Percentiles rank a stretch among this genome's conserved stretches.
phyloP scores from a whole-genome alignment of 139 green algal genomes.

The Chlorokybus atmophyticus region DNA sequence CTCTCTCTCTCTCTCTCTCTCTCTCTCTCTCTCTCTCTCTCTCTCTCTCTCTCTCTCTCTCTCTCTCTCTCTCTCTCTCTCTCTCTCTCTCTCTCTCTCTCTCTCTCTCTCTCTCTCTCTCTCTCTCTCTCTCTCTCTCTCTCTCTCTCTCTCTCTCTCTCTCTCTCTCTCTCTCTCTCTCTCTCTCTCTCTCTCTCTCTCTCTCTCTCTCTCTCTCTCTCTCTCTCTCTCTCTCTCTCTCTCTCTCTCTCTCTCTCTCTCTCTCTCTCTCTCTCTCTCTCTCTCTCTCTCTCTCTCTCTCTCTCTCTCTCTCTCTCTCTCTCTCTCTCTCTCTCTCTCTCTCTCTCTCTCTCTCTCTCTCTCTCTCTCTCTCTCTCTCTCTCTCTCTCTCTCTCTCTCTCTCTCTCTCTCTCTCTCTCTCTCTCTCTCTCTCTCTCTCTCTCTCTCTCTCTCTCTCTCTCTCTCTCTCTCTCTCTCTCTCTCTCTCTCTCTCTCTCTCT shows the following conservation, averaged over 20 bases:
- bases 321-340: too few relatives aligned
- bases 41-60: constrained; percentile 10
- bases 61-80: constrained; percentile 10
- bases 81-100: not conserved
- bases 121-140: not conserved
- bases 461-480: too few relatives aligned
- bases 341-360: too few relatives aligned
- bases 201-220: constrained; percentile 1
- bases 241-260: not conserved
- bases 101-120: not conserved
- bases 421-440: too few relatives aligned
- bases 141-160: not conserved
- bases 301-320: too few relatives aligned
- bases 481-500: too few relatives aligned
- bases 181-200: not conserved
- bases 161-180: not conserved
- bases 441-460: too few relatives aligned
- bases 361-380: too few relatives aligned
- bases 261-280: too few relatives aligned
- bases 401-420: too few relatives aligned
- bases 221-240: not conserved
- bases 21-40: constrained; percentile 10
- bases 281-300: too few relatives aligned
- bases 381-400: too few relatives aligned
- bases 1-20: constrained; percentile 10